These are phyloP conservation scores for Miamiensis avidus DNA, from an alignment of 169 alveolate genomes.

Conservation along the genomic window DNA sequence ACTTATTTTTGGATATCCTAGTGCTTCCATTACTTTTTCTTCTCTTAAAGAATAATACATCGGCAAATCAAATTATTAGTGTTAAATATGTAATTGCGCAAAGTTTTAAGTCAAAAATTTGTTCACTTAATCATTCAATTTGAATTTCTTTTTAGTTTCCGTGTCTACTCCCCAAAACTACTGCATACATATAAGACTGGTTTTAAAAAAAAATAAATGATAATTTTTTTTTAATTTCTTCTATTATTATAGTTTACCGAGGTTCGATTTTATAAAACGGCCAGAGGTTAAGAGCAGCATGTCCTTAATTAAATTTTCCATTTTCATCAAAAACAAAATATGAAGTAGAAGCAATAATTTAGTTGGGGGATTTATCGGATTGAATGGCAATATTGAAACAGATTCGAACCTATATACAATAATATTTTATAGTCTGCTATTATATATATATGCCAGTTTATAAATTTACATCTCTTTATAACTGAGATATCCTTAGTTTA, in stretches of 20 bases:
- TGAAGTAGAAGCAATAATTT: conserved; percentile 61
- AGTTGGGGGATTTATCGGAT: conserved; percentile 22
- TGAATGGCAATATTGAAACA: conserved; percentile 46
- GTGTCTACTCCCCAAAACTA: conserved; percentile 64
- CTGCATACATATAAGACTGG: conserved; percentile 60
- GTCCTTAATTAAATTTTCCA: conserved; percentile 56
- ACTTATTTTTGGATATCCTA: conserved; percentile 42
- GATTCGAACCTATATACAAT: too few species aligned
- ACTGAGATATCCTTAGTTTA: conserved; percentile 45
- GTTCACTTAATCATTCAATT: conserved; percentile 14
- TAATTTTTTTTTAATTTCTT: too few species aligned
- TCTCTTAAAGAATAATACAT: conserved; percentile 64
- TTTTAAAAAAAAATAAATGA: conserved; percentile 11
- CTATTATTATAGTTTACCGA: background rate
- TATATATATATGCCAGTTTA: too few species aligned
- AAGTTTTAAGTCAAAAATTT: conserved; percentile 27
- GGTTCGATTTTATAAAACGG: conserved; percentile 74
- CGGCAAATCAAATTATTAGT: conserved; percentile 51
- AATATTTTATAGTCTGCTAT: too few species aligned
- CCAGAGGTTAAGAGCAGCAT: conserved; percentile 72
- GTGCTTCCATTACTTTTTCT: conserved; percentile 51
- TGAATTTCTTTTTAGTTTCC: background rate
- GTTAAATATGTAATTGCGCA: conserved; percentile 49
- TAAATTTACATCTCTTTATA: conserved; percentile 56
- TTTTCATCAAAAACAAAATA: conserved; percentile 59